Evolutionary conservation across 73 alveolate species (phyloP), one percentile per base, ranked within the genome.

Genomic region (Blepharisma japonicum): DNA sequence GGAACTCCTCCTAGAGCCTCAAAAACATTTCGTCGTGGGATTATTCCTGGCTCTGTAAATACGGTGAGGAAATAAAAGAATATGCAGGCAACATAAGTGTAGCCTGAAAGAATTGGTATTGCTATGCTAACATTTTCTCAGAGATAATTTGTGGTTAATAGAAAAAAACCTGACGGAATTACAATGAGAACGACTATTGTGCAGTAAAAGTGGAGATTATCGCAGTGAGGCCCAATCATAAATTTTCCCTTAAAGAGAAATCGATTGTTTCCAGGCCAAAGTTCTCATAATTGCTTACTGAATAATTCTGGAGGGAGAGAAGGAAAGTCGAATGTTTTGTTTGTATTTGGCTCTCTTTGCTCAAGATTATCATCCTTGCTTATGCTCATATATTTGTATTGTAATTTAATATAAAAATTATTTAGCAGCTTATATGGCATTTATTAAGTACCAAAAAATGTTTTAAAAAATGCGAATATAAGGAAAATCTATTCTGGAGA

Each of bases 41-140:
- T 85, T 38, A 85, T 85, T 53, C 92, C 92, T 39, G 92, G 92
- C 45, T 85, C 92, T 8, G 89, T 81, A 45, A 85, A 81, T 56
- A 70, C 55, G 2, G 92, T 81, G 68, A 85, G 78, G 49, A 66
- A 54, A 56, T 81, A 68, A 55, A 85, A 77, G 45, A 53, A 55
- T 18, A 81, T 50, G 6, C 86, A 78, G 51, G 66, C 70, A 39
- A 82, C 8, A 70, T 70, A 81, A 4, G 81, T 67, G 45, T 55
- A 55, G n/a, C 70, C 71, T 7, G 71, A 82, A 0, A 85, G 55
- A 7, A 85, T 56, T 48, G 82, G 83, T 6, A 80, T 53, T 23
- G 47, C 42, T 54, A 78, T 68, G 18, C 72, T 66, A 53, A 81
- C 55, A 48, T 81, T 56, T 27, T 39, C 47, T 84, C 88, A 85